Percentiles rank a stretch among this genome's conserved stretches.
Conservation (phyloP, 108 stramenopile species). For the Cyclostephanos tholiformis region DNA sequence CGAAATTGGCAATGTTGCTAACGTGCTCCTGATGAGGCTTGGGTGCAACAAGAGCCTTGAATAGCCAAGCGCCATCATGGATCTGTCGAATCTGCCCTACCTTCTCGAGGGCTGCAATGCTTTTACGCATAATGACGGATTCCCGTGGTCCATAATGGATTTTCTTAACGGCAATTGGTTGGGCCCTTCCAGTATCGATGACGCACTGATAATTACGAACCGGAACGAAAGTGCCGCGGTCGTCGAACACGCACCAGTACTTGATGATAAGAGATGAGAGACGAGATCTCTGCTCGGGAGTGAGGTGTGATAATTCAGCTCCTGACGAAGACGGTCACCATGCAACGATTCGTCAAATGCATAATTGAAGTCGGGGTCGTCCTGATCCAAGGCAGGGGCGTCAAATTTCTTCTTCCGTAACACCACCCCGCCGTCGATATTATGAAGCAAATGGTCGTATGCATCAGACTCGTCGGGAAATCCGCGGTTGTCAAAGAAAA, state of each 20-base stretch:
- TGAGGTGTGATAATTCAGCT: slow-evolving; percentile 4
- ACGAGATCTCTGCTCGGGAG: background rate
- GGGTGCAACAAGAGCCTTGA: slow-evolving; percentile 6
- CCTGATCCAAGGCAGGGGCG: background rate
- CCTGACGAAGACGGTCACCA: background rate
- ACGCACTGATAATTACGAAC: slow-evolving; percentile 5
- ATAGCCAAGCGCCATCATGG: slow-evolving; percentile 10
- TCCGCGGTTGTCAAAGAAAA: slow-evolving; percentile 14
- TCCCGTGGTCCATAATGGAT: slow-evolving; percentile 20
- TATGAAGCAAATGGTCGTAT: background rate
- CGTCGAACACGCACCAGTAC: slow-evolving; percentile 18
- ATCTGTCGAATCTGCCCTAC: slow-evolving; percentile 5
- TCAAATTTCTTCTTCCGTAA: background rate
- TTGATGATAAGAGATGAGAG: slow-evolving; percentile 4
- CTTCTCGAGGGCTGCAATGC: slow-evolving; percentile 3
- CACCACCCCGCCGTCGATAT: background rate
- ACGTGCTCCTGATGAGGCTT: no score
- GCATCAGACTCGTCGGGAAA: slow-evolving; percentile 8
- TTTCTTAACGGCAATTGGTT: slow-evolving; percentile 14
- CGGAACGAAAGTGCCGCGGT: background rate
- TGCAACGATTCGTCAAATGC: background rate
- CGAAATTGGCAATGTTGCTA: slow-evolving; percentile 11
- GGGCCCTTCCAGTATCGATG: slow-evolving; percentile 14
- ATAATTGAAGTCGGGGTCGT: slow-evolving; percentile 6
- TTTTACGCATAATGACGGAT: slow-evolving; percentile 11